Evolutionary conservation across 192 early-diverging fungal species (phyloP).

Genomic region (Funneliformis mosseae): DNA sequence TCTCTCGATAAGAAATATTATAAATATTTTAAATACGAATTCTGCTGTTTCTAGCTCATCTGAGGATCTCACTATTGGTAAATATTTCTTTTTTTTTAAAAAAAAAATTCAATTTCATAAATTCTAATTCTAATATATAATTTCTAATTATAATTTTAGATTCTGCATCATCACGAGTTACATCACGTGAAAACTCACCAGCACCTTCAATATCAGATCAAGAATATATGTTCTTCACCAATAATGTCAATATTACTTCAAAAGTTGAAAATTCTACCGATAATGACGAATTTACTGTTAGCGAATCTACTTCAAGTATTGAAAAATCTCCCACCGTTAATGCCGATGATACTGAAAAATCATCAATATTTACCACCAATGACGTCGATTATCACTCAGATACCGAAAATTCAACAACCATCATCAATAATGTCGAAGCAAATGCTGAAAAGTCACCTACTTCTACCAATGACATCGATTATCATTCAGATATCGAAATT

Average conservation of each 20-base stretch:
- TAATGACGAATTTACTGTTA: too few relatives aligned
- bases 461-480: too few relatives aligned
- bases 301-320: too few relatives aligned
- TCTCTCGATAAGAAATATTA: not conserved
- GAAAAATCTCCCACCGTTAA: not conserved
- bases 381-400: too few relatives aligned
- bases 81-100: not conserved
- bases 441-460: too few relatives aligned
- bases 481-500: too few relatives aligned
- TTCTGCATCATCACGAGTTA: not conserved
- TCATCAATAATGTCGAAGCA: too few relatives aligned
- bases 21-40: not conserved
- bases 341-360: not conserved
- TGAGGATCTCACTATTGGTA: not conserved
- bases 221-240: not conserved
- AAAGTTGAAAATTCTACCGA: not conserved
- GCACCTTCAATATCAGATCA: not conserved
- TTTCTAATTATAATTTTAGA: too few relatives aligned
- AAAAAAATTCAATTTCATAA: not conserved
- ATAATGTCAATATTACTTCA: not conserved
- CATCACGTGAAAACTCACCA: not conserved
- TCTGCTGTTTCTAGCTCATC: not conserved
- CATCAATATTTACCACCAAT: not conserved
- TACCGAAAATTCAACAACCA: too few relatives aligned
- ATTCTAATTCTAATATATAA: not conserved